Evolutionary conservation across 805 yeast species (phyloP).

Genomic region (Candida hispaniensis): DNA sequence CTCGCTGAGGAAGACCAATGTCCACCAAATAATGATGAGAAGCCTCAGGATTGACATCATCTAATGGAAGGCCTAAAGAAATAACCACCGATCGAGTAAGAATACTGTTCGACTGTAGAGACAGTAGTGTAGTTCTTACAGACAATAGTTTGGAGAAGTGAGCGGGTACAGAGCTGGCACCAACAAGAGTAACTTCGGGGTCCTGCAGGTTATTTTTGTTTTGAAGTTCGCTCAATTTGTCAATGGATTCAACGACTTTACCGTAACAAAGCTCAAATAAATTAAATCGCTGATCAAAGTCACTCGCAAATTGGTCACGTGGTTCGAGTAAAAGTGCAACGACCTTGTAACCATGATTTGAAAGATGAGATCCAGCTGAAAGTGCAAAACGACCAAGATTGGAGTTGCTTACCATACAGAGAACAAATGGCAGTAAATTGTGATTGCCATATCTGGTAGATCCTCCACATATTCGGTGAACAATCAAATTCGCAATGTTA

Average conservation of each 20-base stretch:
- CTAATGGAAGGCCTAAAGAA: no score
- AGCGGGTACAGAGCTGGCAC: no score
- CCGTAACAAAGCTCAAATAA: constrained; percentile 15
- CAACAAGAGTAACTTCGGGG: constrained; percentile 7
- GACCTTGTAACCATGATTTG: constrained; percentile 54
- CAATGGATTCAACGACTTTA: constrained; percentile 3
- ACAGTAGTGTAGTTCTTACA: no score
- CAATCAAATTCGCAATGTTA: constrained; percentile 49
- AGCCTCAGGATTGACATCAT: constrained; percentile 38
- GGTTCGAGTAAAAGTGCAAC: constrained; percentile 35
- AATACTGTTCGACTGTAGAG: no score
- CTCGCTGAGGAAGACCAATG: constrained; percentile 55
- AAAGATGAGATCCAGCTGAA: constrained; percentile 67
- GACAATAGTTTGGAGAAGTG: no score
- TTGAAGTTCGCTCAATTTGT: constrained; percentile 1
- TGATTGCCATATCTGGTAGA: constrained; percentile 57
- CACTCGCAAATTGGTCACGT: constrained; percentile 1
- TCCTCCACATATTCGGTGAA: constrained; percentile 55
- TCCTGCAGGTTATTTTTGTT: constrained; percentile 10
- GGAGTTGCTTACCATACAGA: constrained; percentile 56
- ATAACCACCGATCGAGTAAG: no score
- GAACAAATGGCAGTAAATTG: constrained; percentile 68
- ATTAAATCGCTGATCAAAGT: constrained; percentile 12
- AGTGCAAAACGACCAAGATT: constrained; percentile 67
- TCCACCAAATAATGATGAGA: constrained; percentile 54